Percentiles rank a stretch among this genome's conserved stretches.
phyloP scores from a whole-genome alignment of 768 basidiomycete genomes.

The Xerocomellus intermedius region DNA sequence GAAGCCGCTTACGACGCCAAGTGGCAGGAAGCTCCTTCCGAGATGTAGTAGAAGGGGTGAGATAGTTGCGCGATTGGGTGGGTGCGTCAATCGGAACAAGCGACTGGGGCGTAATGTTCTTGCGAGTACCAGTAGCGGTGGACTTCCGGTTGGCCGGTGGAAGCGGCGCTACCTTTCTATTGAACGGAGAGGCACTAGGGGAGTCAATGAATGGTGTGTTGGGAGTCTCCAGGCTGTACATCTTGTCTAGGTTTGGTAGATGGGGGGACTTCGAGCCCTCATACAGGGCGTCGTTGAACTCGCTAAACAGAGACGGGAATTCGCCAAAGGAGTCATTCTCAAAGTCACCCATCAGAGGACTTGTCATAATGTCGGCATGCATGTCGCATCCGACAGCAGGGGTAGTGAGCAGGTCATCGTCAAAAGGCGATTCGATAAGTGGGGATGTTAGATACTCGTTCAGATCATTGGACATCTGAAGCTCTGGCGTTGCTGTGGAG shows the following conservation, averaged over 20 bases:
- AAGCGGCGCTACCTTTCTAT: constrained; percentile 10
- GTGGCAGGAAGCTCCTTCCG: constrained; percentile 74
- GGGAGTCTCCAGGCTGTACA: constrained; percentile 51
- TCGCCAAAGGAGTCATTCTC: constrained; percentile 33
- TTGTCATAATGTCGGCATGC: constrained; percentile 40
- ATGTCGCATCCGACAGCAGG: constrained; percentile 40
- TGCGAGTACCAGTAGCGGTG: constrained; percentile 65
- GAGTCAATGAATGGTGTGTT: constrained; percentile 48
- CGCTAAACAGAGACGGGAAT: constrained; percentile 34
- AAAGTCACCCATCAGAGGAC: constrained; percentile 39
- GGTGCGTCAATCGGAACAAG: constrained; percentile 76
- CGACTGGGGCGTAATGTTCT: constrained; percentile 60
- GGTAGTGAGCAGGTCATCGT: constrained; percentile 44
- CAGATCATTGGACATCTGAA: constrained; percentile 35
- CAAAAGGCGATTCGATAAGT: constrained; percentile 46
- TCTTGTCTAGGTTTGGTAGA: constrained; percentile 31
- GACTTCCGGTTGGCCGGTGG: constrained; percentile 29
- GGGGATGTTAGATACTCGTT: constrained; percentile 48
- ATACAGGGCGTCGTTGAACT: constrained; percentile 17
- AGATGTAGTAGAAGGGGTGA: constrained; percentile 71
- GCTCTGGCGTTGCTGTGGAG: constrained; percentile 36
- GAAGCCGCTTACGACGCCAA: constrained; percentile 62
- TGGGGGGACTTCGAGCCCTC: constrained; percentile 12
- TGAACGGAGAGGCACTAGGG: constrained; percentile 31
- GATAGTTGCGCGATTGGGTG: constrained; percentile 74